Conservation (phyloP, 108 stramenopile genomes). For the Hondaea fermentalgiana region DNA sequence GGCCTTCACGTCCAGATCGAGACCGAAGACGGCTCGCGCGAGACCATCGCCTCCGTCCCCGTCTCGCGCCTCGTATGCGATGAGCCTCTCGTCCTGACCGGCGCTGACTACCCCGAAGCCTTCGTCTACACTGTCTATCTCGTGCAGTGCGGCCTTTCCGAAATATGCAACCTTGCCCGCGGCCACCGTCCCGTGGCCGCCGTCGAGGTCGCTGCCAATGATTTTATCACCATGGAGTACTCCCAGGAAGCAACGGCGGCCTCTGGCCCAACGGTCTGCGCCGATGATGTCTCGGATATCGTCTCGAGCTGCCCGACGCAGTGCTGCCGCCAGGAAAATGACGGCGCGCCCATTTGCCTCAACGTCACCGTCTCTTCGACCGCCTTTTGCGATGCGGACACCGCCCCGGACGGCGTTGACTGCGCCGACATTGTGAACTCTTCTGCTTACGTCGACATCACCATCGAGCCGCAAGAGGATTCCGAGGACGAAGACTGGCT, state of each 20-base stretch:
- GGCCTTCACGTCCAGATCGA: not conserved
- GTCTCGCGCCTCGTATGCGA: not conserved
- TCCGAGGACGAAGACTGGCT: not conserved
- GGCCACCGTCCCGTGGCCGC: not conserved
- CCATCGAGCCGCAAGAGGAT: not conserved
- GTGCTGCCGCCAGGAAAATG: not conserved
- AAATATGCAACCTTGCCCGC: not conserved
- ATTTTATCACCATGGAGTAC: too few relatives aligned
- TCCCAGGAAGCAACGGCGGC: too few relatives aligned
- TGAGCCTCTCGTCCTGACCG: not conserved
- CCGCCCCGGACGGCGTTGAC: not conserved
- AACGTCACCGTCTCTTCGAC: not conserved
- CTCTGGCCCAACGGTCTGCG: not conserved
- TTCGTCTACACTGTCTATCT: not conserved
- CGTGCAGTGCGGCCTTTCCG: not conserved
- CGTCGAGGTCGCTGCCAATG: not conserved
- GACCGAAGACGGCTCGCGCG: not conserved
- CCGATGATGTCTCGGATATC: not conserved
- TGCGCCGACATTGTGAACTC: not conserved
- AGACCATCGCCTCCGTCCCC: not conserved
- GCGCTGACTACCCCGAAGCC: not conserved
- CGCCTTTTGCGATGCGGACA: not conserved
- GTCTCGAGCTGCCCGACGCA: not conserved
- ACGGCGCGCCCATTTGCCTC: not conserved
- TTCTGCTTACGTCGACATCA: not conserved